Percentiles rank a stretch among this genome's conserved stretches.
phyloP scores from a whole-genome alignment of 495 filamentous ascomycete genomes.

The Astrothelium subdiscretum region DNA sequence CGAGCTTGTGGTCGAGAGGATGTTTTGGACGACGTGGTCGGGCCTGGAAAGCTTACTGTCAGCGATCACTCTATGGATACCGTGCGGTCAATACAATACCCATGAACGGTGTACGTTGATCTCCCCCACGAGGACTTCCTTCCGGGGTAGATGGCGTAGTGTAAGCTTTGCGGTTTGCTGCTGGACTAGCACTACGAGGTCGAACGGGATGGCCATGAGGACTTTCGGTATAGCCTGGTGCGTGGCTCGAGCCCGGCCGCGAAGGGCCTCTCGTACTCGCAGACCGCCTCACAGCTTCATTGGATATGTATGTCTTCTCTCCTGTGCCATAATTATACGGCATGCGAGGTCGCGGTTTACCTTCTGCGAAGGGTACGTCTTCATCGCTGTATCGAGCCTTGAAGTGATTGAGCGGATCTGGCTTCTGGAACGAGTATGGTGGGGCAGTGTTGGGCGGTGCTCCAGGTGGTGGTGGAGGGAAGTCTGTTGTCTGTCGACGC shows the following conservation, averaged over 20 bases:
- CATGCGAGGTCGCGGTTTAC: slow-evolving; percentile 45
- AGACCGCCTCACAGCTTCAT: slow-evolving; percentile 34
- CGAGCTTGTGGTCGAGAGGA: not conserved
- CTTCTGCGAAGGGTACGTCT: slow-evolving; percentile 20
- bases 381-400: slow-evolving; percentile 14
- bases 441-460: slow-evolving; percentile 16
- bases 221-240: slow-evolving; percentile 3
- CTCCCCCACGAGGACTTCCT: not conserved
- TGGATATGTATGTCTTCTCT: slow-evolving; percentile 51
- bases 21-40: not conserved
- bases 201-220: not conserved
- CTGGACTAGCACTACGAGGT: slow-evolving; percentile 15
- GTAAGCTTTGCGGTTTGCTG: slow-evolving; percentile 2
- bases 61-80: not conserved
- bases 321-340: slow-evolving; percentile 58
- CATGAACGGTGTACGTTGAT: slow-evolving; percentile 6
- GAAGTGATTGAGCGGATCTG: slow-evolving; percentile 37
- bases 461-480: slow-evolving; percentile 18
- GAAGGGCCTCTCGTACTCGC: slow-evolving; percentile 36
- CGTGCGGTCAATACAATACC: not conserved
- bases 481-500: slow-evolving; percentile 6
- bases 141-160: not conserved
- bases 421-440: slow-evolving; percentile 35
- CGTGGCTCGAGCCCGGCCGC: slow-evolving; percentile 12
- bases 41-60: not conserved